A percentile compares a stretch with the other conserved stretches of the same genome.
Conservation (phyloP, 73 alveolate species). For the Tetrahymena elliotti region DNA sequence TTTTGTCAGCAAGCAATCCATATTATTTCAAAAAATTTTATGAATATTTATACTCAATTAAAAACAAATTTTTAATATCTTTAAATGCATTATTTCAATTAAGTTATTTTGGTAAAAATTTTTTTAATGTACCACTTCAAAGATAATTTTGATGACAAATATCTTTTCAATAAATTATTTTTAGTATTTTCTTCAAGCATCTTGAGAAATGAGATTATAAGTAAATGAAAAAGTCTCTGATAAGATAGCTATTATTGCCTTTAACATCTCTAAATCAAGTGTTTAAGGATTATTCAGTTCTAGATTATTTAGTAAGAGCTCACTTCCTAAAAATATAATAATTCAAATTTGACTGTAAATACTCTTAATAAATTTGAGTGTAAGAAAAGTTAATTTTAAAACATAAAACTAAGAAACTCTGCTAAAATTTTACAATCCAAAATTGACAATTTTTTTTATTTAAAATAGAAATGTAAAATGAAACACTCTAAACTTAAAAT, state of each 20-base stretch:
- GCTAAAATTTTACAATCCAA: neutral
- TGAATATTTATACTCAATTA: too few species aligned
- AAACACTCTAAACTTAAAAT: neutral
- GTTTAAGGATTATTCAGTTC: neutral
- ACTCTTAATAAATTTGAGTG: neutral
- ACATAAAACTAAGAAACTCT: neutral
- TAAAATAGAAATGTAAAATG: too few species aligned
- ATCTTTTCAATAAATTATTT: too few species aligned
- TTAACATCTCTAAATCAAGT: neutral
- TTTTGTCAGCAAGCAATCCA: too few species aligned
- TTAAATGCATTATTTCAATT: too few species aligned
- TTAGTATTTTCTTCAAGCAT: neutral
- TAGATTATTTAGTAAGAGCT: neutral
- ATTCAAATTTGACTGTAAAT: neutral
- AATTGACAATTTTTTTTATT: too few species aligned
- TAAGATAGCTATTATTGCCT: neutral
- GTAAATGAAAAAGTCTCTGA: neutral
- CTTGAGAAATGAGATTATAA: too few species aligned
- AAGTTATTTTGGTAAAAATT: too few species aligned
- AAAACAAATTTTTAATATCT: too few species aligned
- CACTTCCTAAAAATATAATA: neutral
- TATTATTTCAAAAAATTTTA: too few species aligned
- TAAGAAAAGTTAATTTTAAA: neutral
- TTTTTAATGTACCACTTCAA: too few species aligned
- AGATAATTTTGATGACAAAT: too few species aligned